phyloP scores from a whole-genome alignment of 2,329 filamentous ascomycete species.

The Nothophaeocryptopus gaeumannii region DNA sequence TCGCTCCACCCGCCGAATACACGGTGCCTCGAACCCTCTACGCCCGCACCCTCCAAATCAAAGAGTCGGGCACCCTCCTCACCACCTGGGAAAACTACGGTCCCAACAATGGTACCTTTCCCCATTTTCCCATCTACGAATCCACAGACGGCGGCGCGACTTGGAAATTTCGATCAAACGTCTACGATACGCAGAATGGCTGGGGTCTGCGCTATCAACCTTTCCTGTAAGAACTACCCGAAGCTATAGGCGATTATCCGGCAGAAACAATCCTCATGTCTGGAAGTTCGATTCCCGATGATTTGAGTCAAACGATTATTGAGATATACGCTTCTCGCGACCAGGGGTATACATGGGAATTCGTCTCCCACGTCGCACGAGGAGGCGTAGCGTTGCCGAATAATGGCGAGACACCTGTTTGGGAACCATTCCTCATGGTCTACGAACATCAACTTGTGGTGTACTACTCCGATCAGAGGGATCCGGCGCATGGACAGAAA shows the following conservation, averaged over 20 bases:
- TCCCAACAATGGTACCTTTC: slow-evolving; percentile 41
- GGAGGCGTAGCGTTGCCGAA: slow-evolving; percentile 47
- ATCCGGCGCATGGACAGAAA: slow-evolving; percentile 65
- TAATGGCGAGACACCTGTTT: slow-evolving; percentile 46
- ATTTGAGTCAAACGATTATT: slow-evolving; percentile 64
- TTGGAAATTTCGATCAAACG: slow-evolving; percentile 62
- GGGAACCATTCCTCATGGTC: slow-evolving; percentile 66
- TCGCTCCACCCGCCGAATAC: slow-evolving; percentile 28
- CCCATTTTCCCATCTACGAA: slow-evolving; percentile 47
- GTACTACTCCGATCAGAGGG: slow-evolving; percentile 72
- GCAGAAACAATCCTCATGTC: slow-evolving; percentile 63
- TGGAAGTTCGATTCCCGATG: slow-evolving; percentile 57
- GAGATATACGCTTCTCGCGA: slow-evolving; percentile 67
- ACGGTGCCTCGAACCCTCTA: slow-evolving; percentile 47
- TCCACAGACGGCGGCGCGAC: slow-evolving; percentile 49
- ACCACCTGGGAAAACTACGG: slow-evolving; percentile 57
- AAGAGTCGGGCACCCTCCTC: slow-evolving; percentile 41
- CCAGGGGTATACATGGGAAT: slow-evolving; percentile 61
- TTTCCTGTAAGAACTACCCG: slow-evolving; percentile 62
- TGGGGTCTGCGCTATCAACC: slow-evolving; percentile 69
- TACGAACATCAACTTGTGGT: slow-evolving; percentile 59
- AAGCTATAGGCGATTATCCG: slow-evolving; percentile 55
- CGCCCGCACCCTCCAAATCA: slow-evolving; percentile 48
- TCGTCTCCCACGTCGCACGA: slow-evolving; percentile 63
- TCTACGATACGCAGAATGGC: slow-evolving; percentile 62